Percentiles rank a stretch among this genome's conserved stretches.
phyloP scores from a whole-genome alignment of 2,329 filamentous ascomycete genomes.

The Calonectria honghensis region DNA sequence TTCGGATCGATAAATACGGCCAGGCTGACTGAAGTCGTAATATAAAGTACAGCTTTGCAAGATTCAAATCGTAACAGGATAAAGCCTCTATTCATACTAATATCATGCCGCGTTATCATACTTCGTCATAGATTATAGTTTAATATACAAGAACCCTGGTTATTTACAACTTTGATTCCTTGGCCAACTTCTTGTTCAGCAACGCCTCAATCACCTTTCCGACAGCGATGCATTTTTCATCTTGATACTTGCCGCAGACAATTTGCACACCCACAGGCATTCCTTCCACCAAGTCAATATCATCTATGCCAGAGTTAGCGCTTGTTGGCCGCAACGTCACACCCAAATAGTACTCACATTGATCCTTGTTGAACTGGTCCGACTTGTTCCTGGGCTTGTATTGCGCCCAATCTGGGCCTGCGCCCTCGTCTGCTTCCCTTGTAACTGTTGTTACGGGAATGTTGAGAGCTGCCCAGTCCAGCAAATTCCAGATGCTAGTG shows the following conservation, averaged over 20 bases:
- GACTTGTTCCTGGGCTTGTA: slow-evolving; percentile 34
- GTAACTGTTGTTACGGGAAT: slow-evolving; percentile 36
- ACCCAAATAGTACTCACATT: slow-evolving; percentile 22
- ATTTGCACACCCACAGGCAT: slow-evolving; percentile 36
- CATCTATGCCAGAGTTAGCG: slow-evolving; percentile 17
- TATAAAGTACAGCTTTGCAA: too few species aligned
- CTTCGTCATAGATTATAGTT: neutral
- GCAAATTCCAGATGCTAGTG: slow-evolving; percentile 34
- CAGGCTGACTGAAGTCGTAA: too few species aligned
- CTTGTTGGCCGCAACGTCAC: neutral
- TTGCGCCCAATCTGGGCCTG: slow-evolving; percentile 6
- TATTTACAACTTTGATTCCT: neutral
- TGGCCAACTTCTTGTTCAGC: neutral
- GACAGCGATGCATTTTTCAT: slow-evolving; percentile 41
- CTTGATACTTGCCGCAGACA: slow-evolving; percentile 37
- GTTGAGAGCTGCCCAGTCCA: slow-evolving; percentile 37
- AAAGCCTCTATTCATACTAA: too few species aligned
- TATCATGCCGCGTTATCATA: too few species aligned
- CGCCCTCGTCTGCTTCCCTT: slow-evolving; percentile 12
- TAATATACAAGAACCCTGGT: neutral
- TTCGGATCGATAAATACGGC: too few species aligned
- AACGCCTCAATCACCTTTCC: slow-evolving; percentile 33
- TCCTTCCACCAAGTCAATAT: slow-evolving; percentile 36
- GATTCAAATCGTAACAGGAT: too few species aligned
- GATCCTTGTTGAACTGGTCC: slow-evolving; percentile 40